These are phyloP conservation scores for Amanita thiersii DNA, from an alignment of 768 basidiomycete genomes.

Conservation along the genomic window DNA sequence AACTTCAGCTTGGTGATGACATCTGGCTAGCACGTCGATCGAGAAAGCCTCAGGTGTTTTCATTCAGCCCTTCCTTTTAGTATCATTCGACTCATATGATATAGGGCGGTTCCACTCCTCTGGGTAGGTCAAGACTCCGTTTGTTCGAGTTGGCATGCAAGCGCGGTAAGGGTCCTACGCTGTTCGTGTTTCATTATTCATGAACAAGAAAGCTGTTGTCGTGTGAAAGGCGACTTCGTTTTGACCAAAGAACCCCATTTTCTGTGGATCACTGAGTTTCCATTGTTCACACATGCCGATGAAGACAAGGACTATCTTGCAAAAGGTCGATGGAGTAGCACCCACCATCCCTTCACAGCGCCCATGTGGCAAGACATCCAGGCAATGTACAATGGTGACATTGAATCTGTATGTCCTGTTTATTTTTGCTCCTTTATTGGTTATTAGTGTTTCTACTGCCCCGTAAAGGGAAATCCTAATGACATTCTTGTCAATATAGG, in stretches of 20 bases:
- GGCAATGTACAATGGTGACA: constrained; percentile 61
- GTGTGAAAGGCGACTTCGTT: constrained; percentile 42
- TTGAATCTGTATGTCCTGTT: constrained; percentile 38
- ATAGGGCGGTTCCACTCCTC: constrained; percentile 80
- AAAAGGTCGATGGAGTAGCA: constrained; percentile 83
- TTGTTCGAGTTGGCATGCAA: constrained; percentile 60
- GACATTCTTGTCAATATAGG: constrained; percentile 30
- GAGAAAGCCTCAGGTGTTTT: constrained; percentile 42
- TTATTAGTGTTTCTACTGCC: constrained; percentile 7
- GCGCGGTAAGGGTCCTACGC: constrained; percentile 36
- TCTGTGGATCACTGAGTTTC: constrained; percentile 95
- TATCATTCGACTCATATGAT: constrained; percentile 12
- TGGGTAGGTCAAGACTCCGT: constrained; percentile 64
- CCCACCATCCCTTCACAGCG: constrained; percentile 95
- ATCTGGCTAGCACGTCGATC: constrained; percentile 51
- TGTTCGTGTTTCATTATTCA: constrained; percentile 3
- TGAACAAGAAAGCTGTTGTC: not conserved
- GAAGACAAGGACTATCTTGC: constrained; percentile 83
- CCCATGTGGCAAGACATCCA: constrained; percentile 88
- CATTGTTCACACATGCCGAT: constrained; percentile 81
- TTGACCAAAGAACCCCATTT: constrained; percentile 65
- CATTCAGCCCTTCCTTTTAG: constrained; percentile 10
- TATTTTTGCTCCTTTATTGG: constrained; percentile 7
- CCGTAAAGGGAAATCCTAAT: constrained; percentile 7
- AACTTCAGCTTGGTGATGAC: constrained; percentile 41